Conservation (phyloP, 169 alveolate species). For the Babesia caballi region DNA sequence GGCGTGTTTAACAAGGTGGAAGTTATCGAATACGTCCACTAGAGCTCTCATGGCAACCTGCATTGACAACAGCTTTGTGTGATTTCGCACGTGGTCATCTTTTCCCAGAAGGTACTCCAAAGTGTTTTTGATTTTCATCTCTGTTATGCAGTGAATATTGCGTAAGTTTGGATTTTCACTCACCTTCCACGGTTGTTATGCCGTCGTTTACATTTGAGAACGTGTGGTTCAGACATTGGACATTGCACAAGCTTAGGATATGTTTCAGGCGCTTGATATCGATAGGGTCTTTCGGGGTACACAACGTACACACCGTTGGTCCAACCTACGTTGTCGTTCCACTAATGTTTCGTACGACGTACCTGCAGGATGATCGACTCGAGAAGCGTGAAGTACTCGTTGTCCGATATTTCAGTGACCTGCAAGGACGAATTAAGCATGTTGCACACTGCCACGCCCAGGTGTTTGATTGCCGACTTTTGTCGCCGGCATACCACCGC, state of each 20-base stretch:
- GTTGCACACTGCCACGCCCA: slow-evolving; percentile 50
- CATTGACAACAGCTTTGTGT: slow-evolving; percentile 61
- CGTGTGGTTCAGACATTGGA: slow-evolving; percentile 25
- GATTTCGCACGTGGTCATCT: slow-evolving; percentile 71
- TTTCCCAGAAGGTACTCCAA: slow-evolving; percentile 62
- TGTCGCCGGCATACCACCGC: slow-evolving; percentile 24
- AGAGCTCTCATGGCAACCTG: slow-evolving; percentile 68
- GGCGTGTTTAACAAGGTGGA: slow-evolving; percentile 50
- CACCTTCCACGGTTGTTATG: slow-evolving; percentile 23
- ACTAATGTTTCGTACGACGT: neutral
- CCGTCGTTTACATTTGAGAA: neutral
- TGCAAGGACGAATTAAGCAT: slow-evolving; percentile 32
- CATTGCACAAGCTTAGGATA: slow-evolving; percentile 41
- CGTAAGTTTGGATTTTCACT: neutral
- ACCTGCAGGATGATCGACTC: slow-evolving; percentile 65
- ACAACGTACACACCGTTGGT: slow-evolving; percentile 55
- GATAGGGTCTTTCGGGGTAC: slow-evolving; percentile 34
- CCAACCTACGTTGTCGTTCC: slow-evolving; percentile 15
- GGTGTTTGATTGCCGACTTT: slow-evolving; percentile 20
- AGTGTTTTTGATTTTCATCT: slow-evolving; percentile 59
- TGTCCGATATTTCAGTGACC: slow-evolving; percentile 49
- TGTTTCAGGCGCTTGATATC: slow-evolving; percentile 52
- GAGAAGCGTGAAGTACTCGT: slow-evolving; percentile 58
- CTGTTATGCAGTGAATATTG: slow-evolving; percentile 6
- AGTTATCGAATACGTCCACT: slow-evolving; percentile 62